Conservation (phyloP, 129 eudicot genomes). For the Ambrosia artemisiifolia region DNA sequence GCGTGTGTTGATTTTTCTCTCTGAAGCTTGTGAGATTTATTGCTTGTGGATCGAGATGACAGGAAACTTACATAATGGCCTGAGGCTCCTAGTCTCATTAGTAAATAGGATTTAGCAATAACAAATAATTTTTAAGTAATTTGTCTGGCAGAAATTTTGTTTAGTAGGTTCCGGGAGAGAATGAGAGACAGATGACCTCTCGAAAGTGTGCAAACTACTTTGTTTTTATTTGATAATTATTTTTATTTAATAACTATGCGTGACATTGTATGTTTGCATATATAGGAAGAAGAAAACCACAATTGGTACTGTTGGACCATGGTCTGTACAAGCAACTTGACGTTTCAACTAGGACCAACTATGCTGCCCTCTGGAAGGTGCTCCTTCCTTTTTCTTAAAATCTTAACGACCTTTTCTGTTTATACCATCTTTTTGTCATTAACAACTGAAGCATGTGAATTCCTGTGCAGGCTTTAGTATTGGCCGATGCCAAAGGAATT, state of each 20-base stretch:
- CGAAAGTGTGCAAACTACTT: neutral
- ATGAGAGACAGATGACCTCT: neutral
- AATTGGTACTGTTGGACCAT: conserved; percentile 85
- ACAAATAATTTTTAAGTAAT: neutral
- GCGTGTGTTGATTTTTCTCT: neutral
- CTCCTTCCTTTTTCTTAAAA: neutral
- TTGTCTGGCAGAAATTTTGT: neutral
- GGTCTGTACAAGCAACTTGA: conserved; percentile 93
- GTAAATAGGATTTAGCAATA: neutral
- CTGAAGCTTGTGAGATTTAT: neutral
- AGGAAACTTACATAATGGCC: too few species aligned
- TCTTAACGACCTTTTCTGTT: neutral
- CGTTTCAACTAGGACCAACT: conserved; percentile 52
- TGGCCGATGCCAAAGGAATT: conserved; percentile 76
- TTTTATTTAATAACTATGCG: neutral
- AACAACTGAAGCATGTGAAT: neutral
- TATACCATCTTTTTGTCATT: neutral
- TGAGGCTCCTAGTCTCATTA: neutral
- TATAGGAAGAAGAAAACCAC: conserved; percentile 80
- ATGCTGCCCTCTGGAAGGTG: conserved; percentile 96
- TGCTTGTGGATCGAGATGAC: too few species aligned
- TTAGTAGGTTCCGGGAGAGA: neutral
- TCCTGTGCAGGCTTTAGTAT: conserved; percentile 61
- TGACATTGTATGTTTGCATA: neutral
- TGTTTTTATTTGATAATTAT: neutral